A percentile compares a stretch with the other conserved stretches of the same genome.
These are phyloP conservation scores for Pugionium dolabratum DNA, from an alignment of 345 rosid species.

Conservation along the genomic window DNA sequence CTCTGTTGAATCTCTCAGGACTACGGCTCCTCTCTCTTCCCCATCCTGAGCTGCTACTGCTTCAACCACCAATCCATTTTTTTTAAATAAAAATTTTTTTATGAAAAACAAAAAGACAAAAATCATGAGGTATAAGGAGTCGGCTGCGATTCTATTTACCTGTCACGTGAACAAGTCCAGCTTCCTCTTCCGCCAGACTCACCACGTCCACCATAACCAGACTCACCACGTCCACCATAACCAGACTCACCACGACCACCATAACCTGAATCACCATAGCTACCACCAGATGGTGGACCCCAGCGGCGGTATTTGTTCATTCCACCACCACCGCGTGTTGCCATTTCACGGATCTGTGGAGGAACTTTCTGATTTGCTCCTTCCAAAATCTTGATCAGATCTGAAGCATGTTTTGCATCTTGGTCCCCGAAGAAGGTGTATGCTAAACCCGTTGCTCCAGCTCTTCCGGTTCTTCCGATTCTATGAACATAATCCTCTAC, in stretches of 20 bases:
- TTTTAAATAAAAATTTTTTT: neutral
- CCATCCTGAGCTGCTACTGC: conserved; percentile 52
- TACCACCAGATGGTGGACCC: conserved; percentile 63
- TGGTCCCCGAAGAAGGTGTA: conserved; percentile 85
- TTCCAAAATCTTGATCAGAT: conserved; percentile 82
- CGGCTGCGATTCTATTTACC: conserved; percentile 44
- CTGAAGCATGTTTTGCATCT: conserved; percentile 84
- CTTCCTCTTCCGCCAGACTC: conserved; percentile 47
- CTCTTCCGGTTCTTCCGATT: conserved; percentile 97
- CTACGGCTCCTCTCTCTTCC: conserved; percentile 58
- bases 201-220: conserved; percentile 59
- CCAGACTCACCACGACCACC: conserved; percentile 55
- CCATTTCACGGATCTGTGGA: conserved; percentile 75
- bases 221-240: conserved; percentile 51
- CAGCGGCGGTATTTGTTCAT: conserved; percentile 74
- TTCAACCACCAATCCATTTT: conserved; percentile 17
- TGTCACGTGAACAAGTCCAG: conserved; percentile 60
- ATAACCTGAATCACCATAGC: conserved; percentile 48
- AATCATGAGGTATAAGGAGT: conserved; percentile 1
- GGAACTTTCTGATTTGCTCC: conserved; percentile 90
- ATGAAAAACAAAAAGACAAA: neutral
- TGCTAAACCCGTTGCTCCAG: conserved; percentile 93
- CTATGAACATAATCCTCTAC: conserved; percentile 97
- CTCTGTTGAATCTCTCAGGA: conserved; percentile 50
- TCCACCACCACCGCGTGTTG: conserved; percentile 66